Evolutionary conservation across 176 grass and related monocot species (phyloP).

Genomic region (Oryza glaberrima): DNA sequence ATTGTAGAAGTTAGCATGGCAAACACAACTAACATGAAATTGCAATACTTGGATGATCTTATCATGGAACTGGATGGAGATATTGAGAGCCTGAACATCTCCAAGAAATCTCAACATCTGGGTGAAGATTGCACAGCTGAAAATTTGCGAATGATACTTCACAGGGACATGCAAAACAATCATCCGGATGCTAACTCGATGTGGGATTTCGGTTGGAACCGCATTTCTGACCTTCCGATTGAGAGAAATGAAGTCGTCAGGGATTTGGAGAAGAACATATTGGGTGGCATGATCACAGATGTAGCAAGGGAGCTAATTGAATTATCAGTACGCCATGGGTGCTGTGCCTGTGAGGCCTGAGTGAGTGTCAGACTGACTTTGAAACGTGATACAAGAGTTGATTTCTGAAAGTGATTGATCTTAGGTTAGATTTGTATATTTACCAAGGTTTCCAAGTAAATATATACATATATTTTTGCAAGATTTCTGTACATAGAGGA

Average conservation of each 20-base stretch:
- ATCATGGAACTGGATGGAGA: constrained; percentile 78
- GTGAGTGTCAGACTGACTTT: neutral
- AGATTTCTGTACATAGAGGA: too few species aligned
- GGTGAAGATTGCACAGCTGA: constrained; percentile 35
- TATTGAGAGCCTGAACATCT: constrained; percentile 59
- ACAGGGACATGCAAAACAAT: constrained; percentile 56
- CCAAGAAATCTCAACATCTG: constrained; percentile 15
- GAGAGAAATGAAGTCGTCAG: constrained; percentile 58
- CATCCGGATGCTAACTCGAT: constrained; percentile 74
- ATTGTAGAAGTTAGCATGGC: constrained; percentile 21
- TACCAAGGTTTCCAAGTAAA: too few species aligned
- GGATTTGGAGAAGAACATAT: constrained; percentile 76
- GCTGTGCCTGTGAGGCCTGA: constrained; percentile 30
- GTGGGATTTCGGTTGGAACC: constrained; percentile 88
- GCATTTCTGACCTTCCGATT: constrained; percentile 19
- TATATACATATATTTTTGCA: too few species aligned
- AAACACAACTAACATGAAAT: constrained; percentile 2
- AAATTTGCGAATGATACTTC: constrained; percentile 51
- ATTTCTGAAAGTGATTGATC: neutral
- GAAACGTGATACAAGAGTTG: neutral
- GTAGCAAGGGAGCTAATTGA: constrained; percentile 68
- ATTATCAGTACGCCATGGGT: constrained; percentile 22
- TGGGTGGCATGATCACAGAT: constrained; percentile 77
- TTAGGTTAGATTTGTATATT: constrained; percentile 1
- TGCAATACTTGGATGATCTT: constrained; percentile 52